These are phyloP conservation scores for Candida andamanensis DNA, from an alignment of 805 yeast species.

Conservation along the genomic window DNA sequence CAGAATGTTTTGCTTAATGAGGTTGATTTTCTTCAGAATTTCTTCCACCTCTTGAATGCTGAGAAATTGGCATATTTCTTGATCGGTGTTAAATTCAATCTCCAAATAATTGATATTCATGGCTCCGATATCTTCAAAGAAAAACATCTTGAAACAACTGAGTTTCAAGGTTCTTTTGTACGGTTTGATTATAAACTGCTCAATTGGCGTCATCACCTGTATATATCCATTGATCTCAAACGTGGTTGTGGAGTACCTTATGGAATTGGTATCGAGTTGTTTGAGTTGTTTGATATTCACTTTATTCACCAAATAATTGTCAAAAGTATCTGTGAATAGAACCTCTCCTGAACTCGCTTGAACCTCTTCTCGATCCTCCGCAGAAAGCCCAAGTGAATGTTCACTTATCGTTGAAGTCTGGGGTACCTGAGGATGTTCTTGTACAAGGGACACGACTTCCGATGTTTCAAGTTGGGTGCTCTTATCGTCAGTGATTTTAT, in stretches of 20 bases:
- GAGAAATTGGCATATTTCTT: conserved; percentile 23
- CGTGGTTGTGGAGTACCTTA: too few species aligned
- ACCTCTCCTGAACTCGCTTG: too few species aligned
- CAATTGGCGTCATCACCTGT: conserved; percentile 13
- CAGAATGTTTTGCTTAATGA: too few species aligned
- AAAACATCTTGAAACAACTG: conserved; percentile 17
- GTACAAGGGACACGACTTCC: too few species aligned
- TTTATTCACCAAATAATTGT: conserved; percentile 3
- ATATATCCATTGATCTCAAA: conserved; percentile 17
- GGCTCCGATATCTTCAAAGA: conserved; percentile 10
- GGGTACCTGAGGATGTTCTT: too few species aligned
- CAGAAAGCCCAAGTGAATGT: too few species aligned
- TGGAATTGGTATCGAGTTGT: too few species aligned
- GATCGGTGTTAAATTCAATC: conserved; percentile 18
- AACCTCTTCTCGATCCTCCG: too few species aligned
- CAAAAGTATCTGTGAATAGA: conserved; percentile 1
- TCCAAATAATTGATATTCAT: conserved; percentile 3
- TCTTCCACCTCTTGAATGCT: conserved; percentile 13
- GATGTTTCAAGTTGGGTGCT: too few species aligned
- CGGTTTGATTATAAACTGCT: conserved; percentile 23
- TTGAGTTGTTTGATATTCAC: conserved; percentile 4
- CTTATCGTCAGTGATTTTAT: too few species aligned
- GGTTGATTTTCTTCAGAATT: too few species aligned
- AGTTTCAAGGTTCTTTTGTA: conserved; percentile 24
- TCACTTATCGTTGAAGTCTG: too few species aligned